phyloP scores from a whole-genome alignment of 306 rosid genomes.

The Trifolium dubium region DNA sequence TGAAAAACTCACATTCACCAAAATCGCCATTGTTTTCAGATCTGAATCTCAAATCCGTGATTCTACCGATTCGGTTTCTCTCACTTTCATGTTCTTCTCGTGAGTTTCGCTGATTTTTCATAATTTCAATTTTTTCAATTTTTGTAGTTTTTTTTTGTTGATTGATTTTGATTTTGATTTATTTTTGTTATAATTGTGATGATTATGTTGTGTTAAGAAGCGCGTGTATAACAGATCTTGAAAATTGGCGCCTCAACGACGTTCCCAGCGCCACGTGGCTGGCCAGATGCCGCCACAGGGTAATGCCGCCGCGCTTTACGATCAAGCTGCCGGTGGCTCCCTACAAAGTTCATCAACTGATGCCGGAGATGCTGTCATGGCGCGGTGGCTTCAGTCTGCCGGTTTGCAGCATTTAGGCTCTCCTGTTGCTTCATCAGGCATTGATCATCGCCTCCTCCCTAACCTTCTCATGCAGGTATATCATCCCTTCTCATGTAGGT shows the following conservation, averaged over 20 bases:
- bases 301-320: slow-evolving; percentile 86
- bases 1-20: not conserved
- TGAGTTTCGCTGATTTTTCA: slow-evolving; percentile 46
- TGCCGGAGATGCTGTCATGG: slow-evolving; percentile 99
- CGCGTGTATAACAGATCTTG: slow-evolving; percentile 71
- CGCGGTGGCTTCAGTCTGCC: slow-evolving; percentile 99
- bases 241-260: slow-evolving; percentile 99
- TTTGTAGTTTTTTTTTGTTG: not conserved
- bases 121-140: not conserved
- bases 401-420: slow-evolving; percentile 99
- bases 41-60: slow-evolving; percentile 66
- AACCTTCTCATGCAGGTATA: slow-evolving; percentile 93
- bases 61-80: slow-evolving; percentile 43
- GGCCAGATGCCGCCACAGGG: slow-evolving; percentile 99
- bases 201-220: slow-evolving; percentile 46
- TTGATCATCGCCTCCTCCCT: slow-evolving; percentile 91
- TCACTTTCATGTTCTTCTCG: slow-evolving; percentile 72
- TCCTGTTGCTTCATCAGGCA: slow-evolving; percentile 76
- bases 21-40: slow-evolving; percentile 50
- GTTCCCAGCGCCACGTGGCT: slow-evolving; percentile 99
- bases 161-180: not conserved
- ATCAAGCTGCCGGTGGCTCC: slow-evolving; percentile 57
- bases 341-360: slow-evolving; percentile 66
- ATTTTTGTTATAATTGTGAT: not conserved
- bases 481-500: too few relatives aligned